Base-by-base conservation (phyloP, 2,329 filamentous ascomycete species). In the Clarireedia monteithiana region DNA sequence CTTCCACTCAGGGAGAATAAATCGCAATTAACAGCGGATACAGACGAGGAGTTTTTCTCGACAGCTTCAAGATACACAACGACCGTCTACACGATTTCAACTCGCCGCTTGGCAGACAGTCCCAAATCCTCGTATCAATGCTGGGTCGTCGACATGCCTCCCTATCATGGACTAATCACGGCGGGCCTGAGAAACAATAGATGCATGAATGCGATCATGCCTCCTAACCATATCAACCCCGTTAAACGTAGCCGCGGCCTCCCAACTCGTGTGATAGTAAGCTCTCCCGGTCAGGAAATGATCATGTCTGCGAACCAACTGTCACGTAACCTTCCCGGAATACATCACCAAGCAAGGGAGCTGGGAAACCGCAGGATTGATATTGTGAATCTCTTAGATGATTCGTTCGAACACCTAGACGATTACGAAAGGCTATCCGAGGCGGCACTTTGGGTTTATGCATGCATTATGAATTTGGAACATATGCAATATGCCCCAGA, bases 91-190 rank as follows among this genome's bases (percentile, higher is more conserved):
- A 10, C 12, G 30, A 34, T 34, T 34, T 34, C 30, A 12, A 34
- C 12, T 34, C 30, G 30, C 30, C 10, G 12, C 30, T 34, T 34
- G 30, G 10, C 40, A 44, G 2, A 9, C n/a, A 44, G 12, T 44
- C 10, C 40, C 23, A 12, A 23, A 23, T 1, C 40, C 40, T 30
- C 23, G 30, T 49, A 26, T 10, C 36, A 55, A 55, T 49, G 46
- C 26, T n/a, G 46, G 34, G 14, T 44, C 38, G 30, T 30, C 10
- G 24, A 42, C 34, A 55, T 55, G 53, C 47, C 53, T 36, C 53
- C 53, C 9, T 55, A 55, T 20, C 47, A 55, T 50, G 53, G 53
- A 38, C 34, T 55, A 12, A 50, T 55, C 6, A 50, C 53, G 23
- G 53, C 53, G 15, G 53, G 47, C 5, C 50, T 55, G 20, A 27